phyloP scores from a whole-genome alignment of 371 early-diverging fungal genomes.

The Coemansia sp. region DNA sequence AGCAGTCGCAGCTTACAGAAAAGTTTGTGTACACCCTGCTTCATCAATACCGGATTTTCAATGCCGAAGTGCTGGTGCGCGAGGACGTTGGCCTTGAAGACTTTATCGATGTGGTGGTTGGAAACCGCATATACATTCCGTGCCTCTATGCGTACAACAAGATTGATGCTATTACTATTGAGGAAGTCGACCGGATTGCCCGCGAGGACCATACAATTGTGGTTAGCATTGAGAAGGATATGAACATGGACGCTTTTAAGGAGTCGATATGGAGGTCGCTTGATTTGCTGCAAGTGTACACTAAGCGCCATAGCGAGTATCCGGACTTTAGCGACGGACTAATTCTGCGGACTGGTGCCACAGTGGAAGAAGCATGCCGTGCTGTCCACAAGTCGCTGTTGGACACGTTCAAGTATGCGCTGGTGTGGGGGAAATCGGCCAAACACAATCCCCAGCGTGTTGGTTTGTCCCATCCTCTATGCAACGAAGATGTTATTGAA shows the following conservation, averaged over 20 bases:
- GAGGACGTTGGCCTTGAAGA: slow-evolving; percentile 98
- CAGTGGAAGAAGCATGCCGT: slow-evolving; percentile 96
- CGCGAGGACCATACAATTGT: slow-evolving; percentile 88
- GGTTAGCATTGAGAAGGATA: slow-evolving; percentile 87
- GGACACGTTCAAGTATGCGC: slow-evolving; percentile 91
- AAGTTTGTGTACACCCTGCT: slow-evolving; percentile 92
- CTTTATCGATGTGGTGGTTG: slow-evolving; percentile 97
- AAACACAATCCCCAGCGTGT: slow-evolving; percentile 97
- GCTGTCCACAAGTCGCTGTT: slow-evolving; percentile 92
- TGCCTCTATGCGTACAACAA: slow-evolving; percentile 99
- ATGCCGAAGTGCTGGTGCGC: slow-evolving; percentile 98
- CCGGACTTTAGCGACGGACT: slow-evolving; percentile 97
- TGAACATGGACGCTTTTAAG: slow-evolving; percentile 93
- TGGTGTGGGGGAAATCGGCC: slow-evolving; percentile 94
- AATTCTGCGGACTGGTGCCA: slow-evolving; percentile 82
- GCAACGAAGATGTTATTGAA: slow-evolving; percentile 99
- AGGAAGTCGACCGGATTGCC: slow-evolving; percentile 93
- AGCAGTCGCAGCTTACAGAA: slow-evolving; percentile 86
- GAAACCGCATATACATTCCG: slow-evolving; percentile 95
- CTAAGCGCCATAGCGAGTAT: slow-evolving; percentile 92
- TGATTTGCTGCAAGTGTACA: slow-evolving; percentile 90
- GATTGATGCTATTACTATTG: slow-evolving; percentile 96
- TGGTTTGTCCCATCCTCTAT: slow-evolving; percentile 90
- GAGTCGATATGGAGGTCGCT: slow-evolving; percentile 90
- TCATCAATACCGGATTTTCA: slow-evolving; percentile 97